Conservation (phyloP, 257 asterid genomes). For the Gynochthodes officinalis region DNA sequence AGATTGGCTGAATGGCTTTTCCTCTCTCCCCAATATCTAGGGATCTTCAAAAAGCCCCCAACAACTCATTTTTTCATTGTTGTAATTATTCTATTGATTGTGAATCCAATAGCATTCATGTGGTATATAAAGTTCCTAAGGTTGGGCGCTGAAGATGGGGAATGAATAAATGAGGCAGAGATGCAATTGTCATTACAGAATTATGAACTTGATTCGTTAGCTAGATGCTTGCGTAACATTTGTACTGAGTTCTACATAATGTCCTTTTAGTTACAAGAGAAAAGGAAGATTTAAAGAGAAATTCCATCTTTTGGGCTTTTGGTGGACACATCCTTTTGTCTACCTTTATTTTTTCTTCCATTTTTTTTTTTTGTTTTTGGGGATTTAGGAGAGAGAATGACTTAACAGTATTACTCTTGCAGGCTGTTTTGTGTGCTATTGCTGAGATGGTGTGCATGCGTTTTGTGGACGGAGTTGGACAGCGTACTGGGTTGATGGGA, state of each 20-base stretch:
- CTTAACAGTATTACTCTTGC: slow-evolving; percentile 23
- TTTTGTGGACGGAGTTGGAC: slow-evolving; percentile 75
- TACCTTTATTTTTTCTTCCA: background rate
- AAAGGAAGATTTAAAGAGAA: background rate
- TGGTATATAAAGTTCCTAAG: no score
- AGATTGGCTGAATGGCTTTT: no score
- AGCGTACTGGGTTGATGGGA: slow-evolving; percentile 88
- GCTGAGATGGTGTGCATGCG: slow-evolving; percentile 89
- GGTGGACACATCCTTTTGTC: background rate
- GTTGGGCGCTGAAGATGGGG: no score
- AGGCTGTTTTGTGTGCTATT: slow-evolving; percentile 75
- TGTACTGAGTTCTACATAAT: background rate
- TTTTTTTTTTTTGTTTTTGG: background rate
- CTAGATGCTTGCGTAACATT: no score
- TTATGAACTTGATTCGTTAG: no score
- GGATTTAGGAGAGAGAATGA: background rate
- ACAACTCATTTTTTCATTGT: no score
- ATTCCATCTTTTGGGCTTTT: background rate
- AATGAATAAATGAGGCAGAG: no score
- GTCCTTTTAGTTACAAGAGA: background rate
- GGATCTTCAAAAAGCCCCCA: no score
- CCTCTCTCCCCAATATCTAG: no score
- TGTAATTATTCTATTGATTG: no score
- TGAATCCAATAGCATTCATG: no score
- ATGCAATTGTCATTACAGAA: no score